phyloP scores from a whole-genome alignment of 495 filamentous ascomycete species.

The Tuber magnatum region DNA sequence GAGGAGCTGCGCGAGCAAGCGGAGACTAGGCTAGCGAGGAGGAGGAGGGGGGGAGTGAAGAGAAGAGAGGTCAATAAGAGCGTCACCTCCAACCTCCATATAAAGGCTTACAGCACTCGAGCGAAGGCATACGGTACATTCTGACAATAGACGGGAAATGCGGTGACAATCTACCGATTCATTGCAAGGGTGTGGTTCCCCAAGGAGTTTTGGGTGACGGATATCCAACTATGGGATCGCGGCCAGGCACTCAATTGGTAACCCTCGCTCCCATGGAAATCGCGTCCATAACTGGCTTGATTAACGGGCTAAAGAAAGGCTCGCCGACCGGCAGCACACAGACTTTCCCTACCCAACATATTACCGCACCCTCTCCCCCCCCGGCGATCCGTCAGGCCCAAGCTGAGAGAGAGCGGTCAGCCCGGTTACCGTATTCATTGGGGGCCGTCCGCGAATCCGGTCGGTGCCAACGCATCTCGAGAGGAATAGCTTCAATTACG shows the following conservation, averaged over 20 bases:
- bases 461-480: slow-evolving; percentile 1
- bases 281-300: slow-evolving; percentile 21
- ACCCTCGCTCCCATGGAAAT: slow-evolving; percentile 34
- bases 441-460: not conserved
- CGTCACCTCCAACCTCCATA: slow-evolving; percentile 24
- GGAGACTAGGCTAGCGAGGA: slow-evolving; percentile 8
- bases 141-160: slow-evolving; percentile 5
- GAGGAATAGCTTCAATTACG: not conserved
- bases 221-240: slow-evolving; percentile 18
- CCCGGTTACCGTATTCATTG: not conserved
- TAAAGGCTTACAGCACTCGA: slow-evolving; percentile 27
- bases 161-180: slow-evolving; percentile 25
- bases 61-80: slow-evolving; percentile 22
- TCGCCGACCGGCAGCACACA: not conserved
- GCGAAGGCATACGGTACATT: slow-evolving; percentile 26
- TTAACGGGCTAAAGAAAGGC: not conserved
- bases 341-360: not conserved
- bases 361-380: not conserved
- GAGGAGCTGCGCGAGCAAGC: slow-evolving; percentile 3
- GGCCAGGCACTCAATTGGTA: slow-evolving; percentile 24
- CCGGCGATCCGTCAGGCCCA: not conserved
- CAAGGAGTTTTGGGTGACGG: slow-evolving; percentile 15
- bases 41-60: slow-evolving; percentile 16
- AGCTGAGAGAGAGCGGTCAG: slow-evolving; percentile 3
- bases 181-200: slow-evolving; percentile 28